Conservation (phyloP, 805 yeast genomes). For the Metschnikowia anglica region DNA sequence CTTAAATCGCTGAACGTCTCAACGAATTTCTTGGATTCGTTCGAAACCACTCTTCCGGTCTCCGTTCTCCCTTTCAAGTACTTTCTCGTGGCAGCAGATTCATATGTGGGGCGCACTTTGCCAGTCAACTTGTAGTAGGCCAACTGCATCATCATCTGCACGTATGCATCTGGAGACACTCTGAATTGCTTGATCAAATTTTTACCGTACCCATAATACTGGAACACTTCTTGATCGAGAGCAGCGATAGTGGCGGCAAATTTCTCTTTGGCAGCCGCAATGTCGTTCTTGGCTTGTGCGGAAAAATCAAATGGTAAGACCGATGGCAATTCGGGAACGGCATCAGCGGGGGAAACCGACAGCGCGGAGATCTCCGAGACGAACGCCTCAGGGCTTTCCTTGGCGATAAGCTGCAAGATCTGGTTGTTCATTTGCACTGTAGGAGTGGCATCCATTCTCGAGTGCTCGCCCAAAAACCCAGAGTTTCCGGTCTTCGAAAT, state of each 20-base stretch:
- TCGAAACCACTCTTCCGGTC: slow-evolving; percentile 82
- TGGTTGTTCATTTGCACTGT: slow-evolving; percentile 83
- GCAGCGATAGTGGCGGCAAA: slow-evolving; percentile 58
- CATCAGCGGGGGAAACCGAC: slow-evolving; percentile 10
- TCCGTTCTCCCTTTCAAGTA: slow-evolving; percentile 92
- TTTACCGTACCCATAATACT: slow-evolving; percentile 84
- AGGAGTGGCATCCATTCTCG: slow-evolving; percentile 98
- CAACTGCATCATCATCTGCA: slow-evolving; percentile 87
- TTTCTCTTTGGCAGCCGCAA: slow-evolving; percentile 53
- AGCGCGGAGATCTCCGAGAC: slow-evolving; percentile 27
- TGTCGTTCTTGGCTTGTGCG: slow-evolving; percentile 49
- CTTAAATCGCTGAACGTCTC: slow-evolving; percentile 64
- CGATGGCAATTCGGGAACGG: slow-evolving; percentile 20
- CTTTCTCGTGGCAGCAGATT: slow-evolving; percentile 91
- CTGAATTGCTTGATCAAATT: slow-evolving; percentile 78
- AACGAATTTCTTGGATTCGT: slow-evolving; percentile 68
- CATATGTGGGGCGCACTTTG: slow-evolving; percentile 84
- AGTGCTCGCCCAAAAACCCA: slow-evolving; percentile 95
- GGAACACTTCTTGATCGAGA: slow-evolving; percentile 77
- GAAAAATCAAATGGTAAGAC: slow-evolving; percentile 58
- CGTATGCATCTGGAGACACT: slow-evolving; percentile 88
- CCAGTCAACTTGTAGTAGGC: slow-evolving; percentile 86
- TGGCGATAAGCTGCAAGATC: slow-evolving; percentile 55
- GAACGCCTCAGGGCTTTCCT: slow-evolving; percentile 41
- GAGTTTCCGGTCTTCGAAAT: slow-evolving; percentile 81